Conservation (phyloP, 2,329 filamentous ascomycete genomes). For the Colletotrichum sp. region DNA sequence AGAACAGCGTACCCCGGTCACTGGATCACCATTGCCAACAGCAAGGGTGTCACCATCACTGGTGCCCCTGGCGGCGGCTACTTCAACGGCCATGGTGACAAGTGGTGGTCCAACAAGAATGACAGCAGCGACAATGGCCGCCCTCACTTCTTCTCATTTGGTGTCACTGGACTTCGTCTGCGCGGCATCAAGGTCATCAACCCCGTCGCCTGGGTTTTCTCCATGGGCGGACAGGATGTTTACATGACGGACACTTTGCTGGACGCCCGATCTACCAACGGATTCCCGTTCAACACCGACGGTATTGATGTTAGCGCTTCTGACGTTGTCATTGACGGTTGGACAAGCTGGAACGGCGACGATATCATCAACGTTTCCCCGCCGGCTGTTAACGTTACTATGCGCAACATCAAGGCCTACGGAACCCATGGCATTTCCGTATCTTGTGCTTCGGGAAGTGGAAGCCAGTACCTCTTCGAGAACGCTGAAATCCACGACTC, state of each 20-base stretch:
- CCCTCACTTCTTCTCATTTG: conserved; percentile 7
- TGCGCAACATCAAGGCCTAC: conserved; percentile 1
- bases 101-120: neutral
- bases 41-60: conserved; percentile 5
- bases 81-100: conserved; percentile 3
- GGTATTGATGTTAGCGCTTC: conserved; percentile 2
- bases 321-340: neutral
- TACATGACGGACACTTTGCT: conserved; percentile 13
- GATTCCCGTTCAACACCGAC: conserved; percentile 5
- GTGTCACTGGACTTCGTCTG: neutral
- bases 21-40: conserved; percentile 11
- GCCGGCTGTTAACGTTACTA: conserved; percentile 1
- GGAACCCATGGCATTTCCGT: conserved; percentile 4
- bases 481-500: conserved; percentile 4
- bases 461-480: neutral
- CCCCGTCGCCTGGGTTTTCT: conserved; percentile 6
- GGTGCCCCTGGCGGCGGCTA: neutral
- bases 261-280: neutral
- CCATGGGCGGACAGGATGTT: neutral
- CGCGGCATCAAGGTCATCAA: conserved; percentile 1
- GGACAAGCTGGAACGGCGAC: conserved; percentile 6
- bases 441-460: neutral
- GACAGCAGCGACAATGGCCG: conserved; percentile 1
- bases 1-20: neutral
- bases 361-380: conserved; percentile 7